Evolutionary conservation across 106 monocot species (phyloP).

Genomic region (Phalaenopsis equestris): DNA sequence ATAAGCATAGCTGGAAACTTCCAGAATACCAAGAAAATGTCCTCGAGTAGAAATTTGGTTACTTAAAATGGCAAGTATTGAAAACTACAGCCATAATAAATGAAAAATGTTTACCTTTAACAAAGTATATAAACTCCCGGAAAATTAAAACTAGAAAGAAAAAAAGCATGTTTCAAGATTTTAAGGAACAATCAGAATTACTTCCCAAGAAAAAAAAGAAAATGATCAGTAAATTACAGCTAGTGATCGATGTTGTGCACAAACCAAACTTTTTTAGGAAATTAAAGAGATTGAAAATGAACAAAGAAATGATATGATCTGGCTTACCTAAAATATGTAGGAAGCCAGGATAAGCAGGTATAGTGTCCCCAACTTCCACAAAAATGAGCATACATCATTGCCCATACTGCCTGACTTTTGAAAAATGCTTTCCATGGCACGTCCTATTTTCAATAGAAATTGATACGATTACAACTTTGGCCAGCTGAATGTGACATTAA

Average conservation of each 20-base stretch:
- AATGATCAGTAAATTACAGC: not conserved
- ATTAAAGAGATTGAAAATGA: not conserved
- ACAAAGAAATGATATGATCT: not conserved
- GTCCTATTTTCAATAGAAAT: conserved; percentile 35
- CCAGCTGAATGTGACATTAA: not conserved
- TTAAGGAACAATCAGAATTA: not conserved
- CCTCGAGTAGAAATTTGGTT: not conserved
- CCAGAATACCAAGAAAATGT: not conserved
- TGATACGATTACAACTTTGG: conserved; percentile 1
- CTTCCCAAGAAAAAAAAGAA: not conserved
- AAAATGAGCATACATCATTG: conserved; percentile 98
- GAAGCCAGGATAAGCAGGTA: conserved; percentile 94
- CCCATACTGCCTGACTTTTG: conserved; percentile 85
- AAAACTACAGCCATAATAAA: not conserved
- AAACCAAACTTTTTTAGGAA: not conserved
- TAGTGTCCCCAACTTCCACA: conserved; percentile 99
- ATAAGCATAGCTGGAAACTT: not conserved
- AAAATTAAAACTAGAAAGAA: not conserved
- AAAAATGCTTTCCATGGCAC: conserved; percentile 90
- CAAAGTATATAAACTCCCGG: not conserved
- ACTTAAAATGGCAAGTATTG: not conserved
- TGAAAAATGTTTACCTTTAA: not conserved
- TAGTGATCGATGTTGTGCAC: not conserved
- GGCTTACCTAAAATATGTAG: conserved; percentile 87
- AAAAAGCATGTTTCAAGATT: not conserved